Base-by-base conservation (phyloP, 106 monocot species). In the Platanthera zijinensis region DNA sequence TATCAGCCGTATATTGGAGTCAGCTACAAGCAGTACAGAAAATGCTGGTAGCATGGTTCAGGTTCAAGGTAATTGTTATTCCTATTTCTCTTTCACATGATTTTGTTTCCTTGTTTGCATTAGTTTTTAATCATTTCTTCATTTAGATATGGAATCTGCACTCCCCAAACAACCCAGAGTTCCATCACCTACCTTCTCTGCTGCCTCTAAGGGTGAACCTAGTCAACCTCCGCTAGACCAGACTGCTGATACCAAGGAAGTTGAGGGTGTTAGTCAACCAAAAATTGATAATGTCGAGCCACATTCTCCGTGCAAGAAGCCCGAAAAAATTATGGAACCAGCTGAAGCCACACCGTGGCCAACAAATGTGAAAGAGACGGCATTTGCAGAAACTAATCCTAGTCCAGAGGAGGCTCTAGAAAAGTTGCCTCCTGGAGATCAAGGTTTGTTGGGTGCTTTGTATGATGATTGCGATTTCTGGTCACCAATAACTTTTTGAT, bases 1-100 rank as follows among this genome's bases (percentile, higher is more conserved):
- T 5, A 99, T 99, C 54, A 92, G 78, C 56, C 89, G 90, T 25
- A 90, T 99, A 50, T 71, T 94, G 77, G 94, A 99, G 78, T 76
- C 91, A 21, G 71, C 92, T 59, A 91, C 93, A 10, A 99, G 99
- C 76, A 99, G 94, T 71, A 81, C 94, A 50, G 99, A 99, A 53
- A 94, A 99, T 92, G 88, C 69, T 80, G 99, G 94, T 71, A 99
- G 94, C 75, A 53, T 85, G 56, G 75, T 85, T 50, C 94, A 88
- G 19, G 82, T 84, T 59, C 97, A 84, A 89, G 96, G 95, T 96
- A 72, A 51, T 72, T 17, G 13, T 25, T 47, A 83, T 64, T 52
- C 69, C 17, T 52, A 54, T 7, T 70, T 54, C 50, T 57, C 47
- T 13, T 19, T 50, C 8, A 49, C 22, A 14, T 30, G 9, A 51